These are phyloP conservation scores for Aspergillus avenaceus DNA, from an alignment of 495 filamentous ascomycete species.

Conservation along the genomic window DNA sequence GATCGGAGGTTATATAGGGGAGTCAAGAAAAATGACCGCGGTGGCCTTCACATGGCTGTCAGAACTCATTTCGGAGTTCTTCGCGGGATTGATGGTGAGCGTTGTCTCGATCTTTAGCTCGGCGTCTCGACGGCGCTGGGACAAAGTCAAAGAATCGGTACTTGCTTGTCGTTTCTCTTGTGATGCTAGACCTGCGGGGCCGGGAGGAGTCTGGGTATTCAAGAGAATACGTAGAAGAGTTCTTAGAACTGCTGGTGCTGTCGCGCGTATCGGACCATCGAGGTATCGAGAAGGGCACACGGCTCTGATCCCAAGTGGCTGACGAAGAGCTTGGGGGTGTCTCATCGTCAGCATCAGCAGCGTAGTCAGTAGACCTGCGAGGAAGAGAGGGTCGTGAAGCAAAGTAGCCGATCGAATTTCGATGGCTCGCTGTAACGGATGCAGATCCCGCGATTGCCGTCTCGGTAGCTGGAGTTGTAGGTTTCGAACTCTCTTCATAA, in stretches of 20 bases:
- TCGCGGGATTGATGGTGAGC: slow-evolving; percentile 35
- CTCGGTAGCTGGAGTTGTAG: slow-evolving; percentile 38
- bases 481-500: slow-evolving; percentile 37
- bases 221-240: slow-evolving; percentile 45
- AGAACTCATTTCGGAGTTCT: slow-evolving; percentile 36
- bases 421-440: slow-evolving; percentile 28
- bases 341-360: slow-evolving; percentile 37
- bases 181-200: slow-evolving; percentile 39
- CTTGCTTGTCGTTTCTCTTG: slow-evolving; percentile 43
- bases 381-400: slow-evolving; percentile 34
- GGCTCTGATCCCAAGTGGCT: slow-evolving; percentile 46
- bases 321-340: slow-evolving; percentile 52
- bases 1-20: not conserved
- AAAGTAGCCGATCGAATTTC: slow-evolving; percentile 45
- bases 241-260: slow-evolving; percentile 45
- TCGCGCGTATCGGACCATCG: slow-evolving; percentile 45
- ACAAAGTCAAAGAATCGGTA: slow-evolving; percentile 48
- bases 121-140: slow-evolving; percentile 38
- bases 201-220: slow-evolving; percentile 39
- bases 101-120: slow-evolving; percentile 41
- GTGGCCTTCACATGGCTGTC: not conserved
- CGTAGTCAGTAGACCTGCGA: slow-evolving; percentile 40
- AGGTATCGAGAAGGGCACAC: slow-evolving; percentile 38
- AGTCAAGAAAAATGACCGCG: not conserved
- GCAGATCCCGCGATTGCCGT: slow-evolving; percentile 35